Base-by-base conservation (phyloP, 176 grass and related monocot species). In the Microstegium vimineum region DNA sequence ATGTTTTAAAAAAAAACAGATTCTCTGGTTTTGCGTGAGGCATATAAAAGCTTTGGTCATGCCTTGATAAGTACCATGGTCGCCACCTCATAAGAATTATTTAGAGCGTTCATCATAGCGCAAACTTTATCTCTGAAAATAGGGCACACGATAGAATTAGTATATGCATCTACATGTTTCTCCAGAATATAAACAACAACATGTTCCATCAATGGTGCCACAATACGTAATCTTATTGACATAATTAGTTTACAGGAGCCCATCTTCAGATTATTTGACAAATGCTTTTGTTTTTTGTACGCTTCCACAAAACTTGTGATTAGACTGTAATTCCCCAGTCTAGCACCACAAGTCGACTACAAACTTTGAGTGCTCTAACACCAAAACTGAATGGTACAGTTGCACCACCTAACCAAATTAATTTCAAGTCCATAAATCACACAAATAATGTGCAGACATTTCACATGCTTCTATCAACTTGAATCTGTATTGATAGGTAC, bases 381-480 rank as follows among this genome's bases (percentile, higher is more conserved):
- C 25, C 1, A 72, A 38, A 71, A 64, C 33, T 15, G 22, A 36
- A 28, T n/a, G 45, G 15, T 30, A 67, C 0, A 45, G 5, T 69
- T 66, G 7, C 0, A 5, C 35, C 28, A 69, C 10, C n/a, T 3
- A 62, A 67, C 8, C 35, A 40, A 74, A 51, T 11, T 72, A 74
- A 51, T 11, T 72, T 12, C 32, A 61, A 77, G 38, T 62, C 76
- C 51, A 76, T n/a, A 32, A 56, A 85, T 22, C 38, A 42, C n/a
- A 85, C 63, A 4, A 76, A 52, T 35, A 47, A 30, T 16, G 0
- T 7, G 43, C 23, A 34, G 37, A n/a, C 46, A 22, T 69, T 61
- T 37, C 51, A 31, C 9, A 8, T 15, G 13, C 30, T 11, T 54
- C 79, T 40, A 28, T 81, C 90, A 94, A 92, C 92, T 92, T 42